phyloP scores from a whole-genome alignment of 2,329 filamentous ascomycete genomes.

The Colletotrichum paranaense region DNA sequence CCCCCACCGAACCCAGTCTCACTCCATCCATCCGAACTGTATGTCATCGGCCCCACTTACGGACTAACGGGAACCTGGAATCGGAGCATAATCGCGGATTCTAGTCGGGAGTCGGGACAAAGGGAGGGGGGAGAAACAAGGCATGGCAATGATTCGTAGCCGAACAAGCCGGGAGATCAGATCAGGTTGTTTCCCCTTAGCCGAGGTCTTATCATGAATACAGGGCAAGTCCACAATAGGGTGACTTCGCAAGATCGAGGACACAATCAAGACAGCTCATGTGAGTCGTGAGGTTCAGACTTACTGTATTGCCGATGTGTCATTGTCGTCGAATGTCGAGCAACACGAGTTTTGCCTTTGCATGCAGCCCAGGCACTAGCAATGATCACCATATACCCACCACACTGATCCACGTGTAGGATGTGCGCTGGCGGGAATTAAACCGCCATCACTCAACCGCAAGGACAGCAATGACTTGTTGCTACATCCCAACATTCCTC shows the following conservation, averaged over 20 bases:
- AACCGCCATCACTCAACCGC: neutral
- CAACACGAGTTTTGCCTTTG: neutral
- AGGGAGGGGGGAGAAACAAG: too few species aligned
- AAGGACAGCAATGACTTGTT: neutral
- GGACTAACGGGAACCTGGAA: neutral
- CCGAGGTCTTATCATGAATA: neutral
- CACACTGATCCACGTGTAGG: neutral
- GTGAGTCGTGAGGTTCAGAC: neutral
- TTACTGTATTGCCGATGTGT: neutral
- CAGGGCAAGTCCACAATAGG: neutral
- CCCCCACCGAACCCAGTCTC: neutral
- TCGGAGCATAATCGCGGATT: neutral
- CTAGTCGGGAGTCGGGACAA: neutral
- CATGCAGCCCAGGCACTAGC: neutral
- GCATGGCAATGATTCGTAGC: too few species aligned
- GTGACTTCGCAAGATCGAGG: neutral
- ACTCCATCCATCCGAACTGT: neutral
- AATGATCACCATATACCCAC: neutral
- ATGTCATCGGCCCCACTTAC: conserved; percentile 4
- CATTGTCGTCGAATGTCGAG: neutral
- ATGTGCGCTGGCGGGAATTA: neutral
- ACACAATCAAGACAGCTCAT: neutral
- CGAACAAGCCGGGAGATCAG: neutral
- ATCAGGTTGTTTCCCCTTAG: neutral
- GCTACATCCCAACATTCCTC: neutral